Base-by-base conservation (phyloP, 805 yeast genomes). In the Barnettozyma vustinii region DNA sequence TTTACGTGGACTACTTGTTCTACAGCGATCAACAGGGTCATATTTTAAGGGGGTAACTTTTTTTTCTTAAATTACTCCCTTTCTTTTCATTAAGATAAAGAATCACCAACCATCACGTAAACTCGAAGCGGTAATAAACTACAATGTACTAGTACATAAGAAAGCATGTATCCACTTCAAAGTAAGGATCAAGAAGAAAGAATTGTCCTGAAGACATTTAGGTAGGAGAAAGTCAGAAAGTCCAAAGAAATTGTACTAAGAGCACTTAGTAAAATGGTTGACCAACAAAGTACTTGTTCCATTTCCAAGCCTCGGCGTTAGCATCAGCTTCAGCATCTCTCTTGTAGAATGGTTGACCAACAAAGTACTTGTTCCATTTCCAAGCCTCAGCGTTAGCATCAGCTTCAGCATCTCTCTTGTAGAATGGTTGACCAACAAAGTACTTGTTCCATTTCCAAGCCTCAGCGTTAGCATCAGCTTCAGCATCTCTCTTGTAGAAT, bases 261-360 rank as follows among this genome's bases (percentile, higher is more conserved):
- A 12, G 13, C 8, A 12, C 8, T 36, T 36, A 36, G 44, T 51
- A 50, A 16, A 53, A 30, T 40, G 62, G 53, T 37, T 54, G 56
- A 39, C 58, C 60, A 15, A 49, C 48, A 23, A 39, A 40, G 37
- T 49, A 53, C 7, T 23, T 39, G 35, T 55, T 51, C 59, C 58
- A 58, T 13, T 37, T 33, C 60, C 61, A 54, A 3, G 63, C 55
- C 15, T 56, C 57, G 41, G 48, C 27, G 13, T 37, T 36, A 15
- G 42, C 19, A n/a, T 52, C 16, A 32, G 16, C 30, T 13, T 40
- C 20, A 18, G 37, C 37, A 7, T 35, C 19, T 18, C 58, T 46
- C 48, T 56, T 54, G 35, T 49, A 50, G 37, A 51, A 42, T 45
- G 61, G 61, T 45, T 53, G 57, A 41, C 59, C 60, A 13, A 42